Conservation (phyloP, 495 filamentous ascomycete genomes). For the Penicillium macrosclerotiorum region DNA sequence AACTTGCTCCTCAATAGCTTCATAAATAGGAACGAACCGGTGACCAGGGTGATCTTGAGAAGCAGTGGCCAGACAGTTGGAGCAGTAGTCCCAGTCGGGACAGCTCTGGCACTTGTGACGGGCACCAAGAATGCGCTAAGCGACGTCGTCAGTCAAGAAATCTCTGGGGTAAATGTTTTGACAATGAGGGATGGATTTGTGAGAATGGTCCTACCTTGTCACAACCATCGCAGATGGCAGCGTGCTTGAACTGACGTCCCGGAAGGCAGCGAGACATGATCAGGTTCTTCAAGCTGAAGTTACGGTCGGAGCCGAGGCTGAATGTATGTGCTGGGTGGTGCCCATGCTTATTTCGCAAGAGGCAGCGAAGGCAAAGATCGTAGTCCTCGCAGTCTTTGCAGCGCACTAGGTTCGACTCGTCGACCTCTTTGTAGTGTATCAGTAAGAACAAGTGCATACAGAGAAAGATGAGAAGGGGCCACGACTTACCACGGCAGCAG, state of each 20-base stretch:
- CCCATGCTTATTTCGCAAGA: constrained; percentile 73
- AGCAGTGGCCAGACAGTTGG: constrained; percentile 67
- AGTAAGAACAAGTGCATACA: background rate
- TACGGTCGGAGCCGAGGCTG: constrained; percentile 34
- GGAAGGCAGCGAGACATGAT: constrained; percentile 64
- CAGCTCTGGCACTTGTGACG: constrained; percentile 97
- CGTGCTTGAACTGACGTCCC: constrained; percentile 80
- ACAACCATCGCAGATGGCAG: constrained; percentile 92
- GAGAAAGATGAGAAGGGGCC: background rate
- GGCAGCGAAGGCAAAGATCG: constrained; percentile 85
- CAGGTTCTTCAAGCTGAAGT: constrained; percentile 39
- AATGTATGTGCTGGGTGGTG: constrained; percentile 92
- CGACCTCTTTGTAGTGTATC: constrained; percentile 51
- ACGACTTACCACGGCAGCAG: constrained; percentile 69
- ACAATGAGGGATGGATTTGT: too few species aligned
- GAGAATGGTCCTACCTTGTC: constrained; percentile 73
- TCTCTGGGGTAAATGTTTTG: too few species aligned
- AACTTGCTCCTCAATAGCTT: constrained; percentile 61
- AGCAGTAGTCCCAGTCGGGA: constrained; percentile 97
- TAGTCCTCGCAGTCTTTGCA: constrained; percentile 86
- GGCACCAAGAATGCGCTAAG: constrained; percentile 73
- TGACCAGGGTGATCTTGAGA: constrained; percentile 72
- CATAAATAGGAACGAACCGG: constrained; percentile 87
- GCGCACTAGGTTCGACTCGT: constrained; percentile 76
- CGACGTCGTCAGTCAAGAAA: background rate